Evolutionary conservation across 257 asterid species (phyloP).

Genomic region (Jasminum sambac): DNA sequence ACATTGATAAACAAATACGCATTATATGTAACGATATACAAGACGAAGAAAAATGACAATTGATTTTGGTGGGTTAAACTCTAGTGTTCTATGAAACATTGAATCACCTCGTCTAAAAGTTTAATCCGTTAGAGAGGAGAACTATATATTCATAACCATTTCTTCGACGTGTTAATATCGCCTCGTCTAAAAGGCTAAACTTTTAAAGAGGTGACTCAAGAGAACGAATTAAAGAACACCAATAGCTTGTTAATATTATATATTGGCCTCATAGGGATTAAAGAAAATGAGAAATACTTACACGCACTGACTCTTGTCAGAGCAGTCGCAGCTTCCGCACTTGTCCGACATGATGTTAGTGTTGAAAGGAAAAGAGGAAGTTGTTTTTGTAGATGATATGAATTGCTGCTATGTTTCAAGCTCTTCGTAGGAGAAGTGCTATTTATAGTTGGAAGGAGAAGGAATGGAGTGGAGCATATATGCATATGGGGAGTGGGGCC

Average conservation of each 20-base stretch:
- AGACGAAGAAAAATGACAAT: neutral
- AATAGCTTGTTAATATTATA: neutral
- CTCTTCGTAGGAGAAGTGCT: conserved; percentile 2
- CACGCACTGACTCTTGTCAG: conserved; percentile 36
- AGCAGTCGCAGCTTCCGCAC: conserved; percentile 36
- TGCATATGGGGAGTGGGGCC: conserved; percentile 9
- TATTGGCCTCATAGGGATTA: neutral
- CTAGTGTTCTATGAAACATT: neutral
- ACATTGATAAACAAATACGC: neutral
- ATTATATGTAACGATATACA: neutral
- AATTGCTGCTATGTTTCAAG: conserved; percentile 22
- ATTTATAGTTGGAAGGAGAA: conserved; percentile 36
- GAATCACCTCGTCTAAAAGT: conserved; percentile 7
- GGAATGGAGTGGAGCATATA: neutral
- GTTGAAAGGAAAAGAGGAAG: neutral
- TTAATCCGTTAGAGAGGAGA: neutral
- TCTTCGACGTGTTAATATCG: neutral
- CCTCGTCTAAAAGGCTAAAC: conserved; percentile 1
- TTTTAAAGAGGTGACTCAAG: conserved; percentile 3
- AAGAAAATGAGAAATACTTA: conserved; percentile 25
- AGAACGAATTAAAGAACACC: neutral
- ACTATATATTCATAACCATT: neutral
- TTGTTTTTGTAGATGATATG: neutral
- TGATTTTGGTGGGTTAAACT: neutral
- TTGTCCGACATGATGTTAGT: conserved; percentile 38